Evolutionary conservation across 768 basidiomycete species (phyloP).

Genomic region (Terana coerulea): DNA sequence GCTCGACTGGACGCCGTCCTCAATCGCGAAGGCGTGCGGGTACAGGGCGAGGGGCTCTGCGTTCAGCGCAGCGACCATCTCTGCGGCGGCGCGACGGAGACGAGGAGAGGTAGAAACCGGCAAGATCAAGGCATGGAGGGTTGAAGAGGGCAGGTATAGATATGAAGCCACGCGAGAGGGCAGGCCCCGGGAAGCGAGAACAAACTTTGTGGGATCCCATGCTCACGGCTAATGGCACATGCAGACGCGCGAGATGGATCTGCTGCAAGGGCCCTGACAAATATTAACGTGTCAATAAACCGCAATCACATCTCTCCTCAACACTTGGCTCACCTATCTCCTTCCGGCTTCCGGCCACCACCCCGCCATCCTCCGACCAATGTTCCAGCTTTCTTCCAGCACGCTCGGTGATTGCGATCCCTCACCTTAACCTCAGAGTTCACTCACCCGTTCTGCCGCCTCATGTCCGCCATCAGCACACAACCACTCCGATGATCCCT

Average conservation of each 20-base stretch:
- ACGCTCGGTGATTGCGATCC: neutral
- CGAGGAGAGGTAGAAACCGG: constrained; percentile 22
- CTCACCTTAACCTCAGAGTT: constrained; percentile 4
- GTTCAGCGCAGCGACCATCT: constrained; percentile 55
- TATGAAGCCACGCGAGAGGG: constrained; percentile 30
- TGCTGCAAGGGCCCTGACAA: constrained; percentile 27
- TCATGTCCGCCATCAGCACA: neutral
- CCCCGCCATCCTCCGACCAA: neutral
- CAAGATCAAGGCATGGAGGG: constrained; percentile 27
- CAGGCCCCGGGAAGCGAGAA: constrained; percentile 27
- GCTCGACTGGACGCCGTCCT: constrained; percentile 68
- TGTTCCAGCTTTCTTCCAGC: neutral
- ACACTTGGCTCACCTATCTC: constrained; percentile 7
- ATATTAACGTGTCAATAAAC: constrained; percentile 20
- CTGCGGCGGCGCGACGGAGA: constrained; percentile 18
- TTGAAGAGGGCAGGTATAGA: constrained; percentile 26
- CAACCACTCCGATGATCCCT: neutral
- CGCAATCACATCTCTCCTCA: constrained; percentile 12
- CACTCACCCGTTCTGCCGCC: neutral
- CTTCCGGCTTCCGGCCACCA: neutral
- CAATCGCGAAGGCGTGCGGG: constrained; percentile 45
- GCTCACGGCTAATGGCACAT: constrained; percentile 16
- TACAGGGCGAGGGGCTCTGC: constrained; percentile 58
- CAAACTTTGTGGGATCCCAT: constrained; percentile 19
- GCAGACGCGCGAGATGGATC: constrained; percentile 27